Evolutionary conservation across 225 moss, liverwort and hornwort genomes (phyloP).

Genomic region (Physcomitrium patens): DNA sequence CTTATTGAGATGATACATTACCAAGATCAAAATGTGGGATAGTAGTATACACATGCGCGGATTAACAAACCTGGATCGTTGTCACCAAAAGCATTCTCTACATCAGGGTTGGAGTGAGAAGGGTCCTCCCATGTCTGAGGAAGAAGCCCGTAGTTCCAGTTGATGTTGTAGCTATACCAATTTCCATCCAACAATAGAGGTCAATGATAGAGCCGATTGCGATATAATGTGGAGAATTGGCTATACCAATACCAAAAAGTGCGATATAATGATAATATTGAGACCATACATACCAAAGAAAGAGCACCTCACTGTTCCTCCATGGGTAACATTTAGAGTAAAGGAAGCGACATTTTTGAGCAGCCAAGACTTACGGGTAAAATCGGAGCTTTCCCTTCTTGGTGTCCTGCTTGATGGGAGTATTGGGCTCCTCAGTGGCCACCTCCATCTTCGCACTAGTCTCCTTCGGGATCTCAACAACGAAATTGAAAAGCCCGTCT

Average conservation of each 20-base stretch:
- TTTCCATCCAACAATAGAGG: not conserved
- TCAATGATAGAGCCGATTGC: no score
- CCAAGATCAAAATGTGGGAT: no score
- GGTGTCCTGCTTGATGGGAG: conserved; percentile 91
- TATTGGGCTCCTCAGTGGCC: conserved; percentile 85
- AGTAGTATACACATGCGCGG: no score
- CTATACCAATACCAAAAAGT: no score
- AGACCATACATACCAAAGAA: not conserved
- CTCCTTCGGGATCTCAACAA: conserved; percentile 94
- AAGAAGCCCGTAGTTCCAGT: conserved; percentile 87
- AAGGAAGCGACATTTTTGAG: not conserved
- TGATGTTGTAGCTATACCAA: conserved; percentile 74
- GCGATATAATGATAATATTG: no score
- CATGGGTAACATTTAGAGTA: not conserved
- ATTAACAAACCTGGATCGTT: conserved; percentile 70
- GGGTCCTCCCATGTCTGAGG: conserved; percentile 92
- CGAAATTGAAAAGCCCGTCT: conserved; percentile 77
- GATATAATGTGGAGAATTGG: no score
- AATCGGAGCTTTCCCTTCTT: conserved; percentile 92
- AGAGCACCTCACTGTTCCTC: not conserved
- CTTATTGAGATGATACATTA: no score
- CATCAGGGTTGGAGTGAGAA: conserved; percentile 64
- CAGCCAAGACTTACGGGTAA: conserved; percentile 55
- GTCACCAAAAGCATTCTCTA: conserved; percentile 77
- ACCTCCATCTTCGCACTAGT: conserved; percentile 87